These are phyloP conservation scores for Neurospora pannonica DNA, from an alignment of 495 filamentous ascomycete genomes.

Conservation along the genomic window DNA sequence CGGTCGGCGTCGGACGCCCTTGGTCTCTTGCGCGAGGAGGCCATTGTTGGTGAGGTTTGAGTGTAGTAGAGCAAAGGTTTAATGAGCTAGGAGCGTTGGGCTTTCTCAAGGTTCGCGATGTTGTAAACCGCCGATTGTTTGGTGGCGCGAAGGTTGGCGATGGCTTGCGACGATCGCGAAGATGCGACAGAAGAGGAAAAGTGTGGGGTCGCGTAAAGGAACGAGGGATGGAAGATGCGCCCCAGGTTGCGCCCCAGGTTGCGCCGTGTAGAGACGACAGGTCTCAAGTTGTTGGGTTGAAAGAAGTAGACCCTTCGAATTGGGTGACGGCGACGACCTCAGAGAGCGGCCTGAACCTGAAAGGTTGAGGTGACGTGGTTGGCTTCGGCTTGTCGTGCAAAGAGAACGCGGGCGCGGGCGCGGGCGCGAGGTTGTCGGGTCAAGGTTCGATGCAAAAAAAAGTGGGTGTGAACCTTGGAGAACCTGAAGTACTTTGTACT, in stretches of 20 bases:
- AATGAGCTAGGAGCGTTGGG: not conserved
- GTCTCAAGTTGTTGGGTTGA: not conserved
- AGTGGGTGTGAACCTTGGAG: not conserved
- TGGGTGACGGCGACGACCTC: not conserved
- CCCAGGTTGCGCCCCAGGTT: not conserved
- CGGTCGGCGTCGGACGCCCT: conserved; percentile 30
- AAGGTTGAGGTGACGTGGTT: not conserved
- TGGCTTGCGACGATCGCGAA: not conserved
- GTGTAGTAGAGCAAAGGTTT: not conserved
- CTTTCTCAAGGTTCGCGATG: not conserved
- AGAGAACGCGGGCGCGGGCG: not conserved
- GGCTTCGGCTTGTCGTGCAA: not conserved
- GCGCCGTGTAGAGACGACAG: not conserved
- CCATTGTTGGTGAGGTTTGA: conserved; percentile 17
- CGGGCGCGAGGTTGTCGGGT: not conserved
- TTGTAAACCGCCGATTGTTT: not conserved
- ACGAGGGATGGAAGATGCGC: not conserved
- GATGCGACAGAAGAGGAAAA: not conserved
- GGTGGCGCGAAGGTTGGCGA: not conserved
- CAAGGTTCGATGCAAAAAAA: not conserved
- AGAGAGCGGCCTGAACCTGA: not conserved
- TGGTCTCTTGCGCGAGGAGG: conserved; percentile 36
- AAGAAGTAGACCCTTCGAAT: too few relatives aligned
- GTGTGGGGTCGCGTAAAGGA: not conserved
- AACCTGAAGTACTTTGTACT: not conserved